A percentile compares a stretch with the other conserved stretches of the same genome.
Evolutionary conservation across 2,329 filamentous ascomycete genomes (phyloP).

Genomic region (Exophiala sp.): DNA sequence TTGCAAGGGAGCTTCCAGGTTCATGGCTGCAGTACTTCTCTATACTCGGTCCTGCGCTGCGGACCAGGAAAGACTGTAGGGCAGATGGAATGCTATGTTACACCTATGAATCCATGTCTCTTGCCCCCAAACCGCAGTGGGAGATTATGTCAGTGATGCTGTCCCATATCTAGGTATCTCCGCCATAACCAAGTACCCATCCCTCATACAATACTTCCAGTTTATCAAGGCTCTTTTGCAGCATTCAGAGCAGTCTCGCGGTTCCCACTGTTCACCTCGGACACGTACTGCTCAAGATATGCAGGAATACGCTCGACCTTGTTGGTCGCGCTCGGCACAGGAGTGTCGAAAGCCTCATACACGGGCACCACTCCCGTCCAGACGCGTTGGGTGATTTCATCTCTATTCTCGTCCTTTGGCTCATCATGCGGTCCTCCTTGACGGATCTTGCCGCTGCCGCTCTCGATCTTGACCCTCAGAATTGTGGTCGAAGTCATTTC

Average conservation of each 20-base stretch:
- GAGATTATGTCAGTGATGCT: no score
- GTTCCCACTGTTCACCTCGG: constrained; percentile 40
- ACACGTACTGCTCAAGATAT: constrained; percentile 54
- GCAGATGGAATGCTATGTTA: no score
- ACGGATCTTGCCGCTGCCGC: constrained; percentile 70
- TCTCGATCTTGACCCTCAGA: constrained; percentile 60
- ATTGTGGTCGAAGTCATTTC: constrained; percentile 73
- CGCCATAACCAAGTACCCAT: neutral
- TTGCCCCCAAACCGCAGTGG: no score
- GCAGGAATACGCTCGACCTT: constrained; percentile 53
- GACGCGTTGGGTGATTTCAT: constrained; percentile 45
- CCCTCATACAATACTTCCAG: neutral
- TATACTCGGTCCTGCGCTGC: no score
- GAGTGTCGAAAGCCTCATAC: constrained; percentile 57
- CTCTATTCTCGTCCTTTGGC: constrained; percentile 48
- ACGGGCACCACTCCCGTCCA: constrained; percentile 62
- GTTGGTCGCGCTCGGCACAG: constrained; percentile 57
- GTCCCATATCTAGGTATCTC: no score
- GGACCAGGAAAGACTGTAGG: no score
- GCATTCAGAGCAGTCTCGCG: constrained; percentile 18
- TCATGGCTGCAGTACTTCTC: no score
- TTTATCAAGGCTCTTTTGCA: constrained; percentile 17
- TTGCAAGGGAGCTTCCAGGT: no score
- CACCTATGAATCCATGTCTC: no score
- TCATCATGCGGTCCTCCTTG: constrained; percentile 60